Percentiles rank a stretch among this genome's conserved stretches.
Evolutionary conservation across 148 eudicot genomes (phyloP).

Genomic region (Camellia sinensis): DNA sequence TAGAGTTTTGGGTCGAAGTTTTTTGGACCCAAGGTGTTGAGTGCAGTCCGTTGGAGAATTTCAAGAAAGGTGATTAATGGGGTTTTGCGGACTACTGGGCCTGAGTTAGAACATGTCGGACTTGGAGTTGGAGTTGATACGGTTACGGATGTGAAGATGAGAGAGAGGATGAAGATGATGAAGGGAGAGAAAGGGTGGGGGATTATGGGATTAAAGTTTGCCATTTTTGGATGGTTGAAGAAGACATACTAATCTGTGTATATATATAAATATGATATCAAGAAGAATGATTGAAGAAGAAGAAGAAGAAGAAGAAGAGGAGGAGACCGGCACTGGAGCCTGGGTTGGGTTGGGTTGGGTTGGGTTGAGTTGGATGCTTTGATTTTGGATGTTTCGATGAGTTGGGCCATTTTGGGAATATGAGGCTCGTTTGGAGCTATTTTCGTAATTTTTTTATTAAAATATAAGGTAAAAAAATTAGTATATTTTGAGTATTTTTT

Average conservation of each 20-base stretch:
- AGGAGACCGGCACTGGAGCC: background rate
- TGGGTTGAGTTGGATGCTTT: no score
- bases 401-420: no score
- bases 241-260: background rate
- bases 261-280: background rate
- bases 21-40: slow-evolving; percentile 49
- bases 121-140: background rate
- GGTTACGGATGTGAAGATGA: background rate
- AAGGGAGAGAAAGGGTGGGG: background rate
- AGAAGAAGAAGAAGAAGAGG: background rate
- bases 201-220: background rate
- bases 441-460: no score
- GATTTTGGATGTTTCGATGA: no score
- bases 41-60: slow-evolving; percentile 57
- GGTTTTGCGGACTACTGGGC: slow-evolving; percentile 46
- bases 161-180: slow-evolving; percentile 2
- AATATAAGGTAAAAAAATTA: no score
- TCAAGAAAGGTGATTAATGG: slow-evolving; percentile 59
- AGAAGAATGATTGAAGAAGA: background rate
- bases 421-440: no score
- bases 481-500: no score
- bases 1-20: slow-evolving; percentile 74
- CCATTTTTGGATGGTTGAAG: slow-evolving; percentile 15
- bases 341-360: no score
- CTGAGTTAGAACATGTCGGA: slow-evolving; percentile 19